phyloP scores from a whole-genome alignment of 1,284 basidiomycete species.

The Laetiporus sulphureus region DNA sequence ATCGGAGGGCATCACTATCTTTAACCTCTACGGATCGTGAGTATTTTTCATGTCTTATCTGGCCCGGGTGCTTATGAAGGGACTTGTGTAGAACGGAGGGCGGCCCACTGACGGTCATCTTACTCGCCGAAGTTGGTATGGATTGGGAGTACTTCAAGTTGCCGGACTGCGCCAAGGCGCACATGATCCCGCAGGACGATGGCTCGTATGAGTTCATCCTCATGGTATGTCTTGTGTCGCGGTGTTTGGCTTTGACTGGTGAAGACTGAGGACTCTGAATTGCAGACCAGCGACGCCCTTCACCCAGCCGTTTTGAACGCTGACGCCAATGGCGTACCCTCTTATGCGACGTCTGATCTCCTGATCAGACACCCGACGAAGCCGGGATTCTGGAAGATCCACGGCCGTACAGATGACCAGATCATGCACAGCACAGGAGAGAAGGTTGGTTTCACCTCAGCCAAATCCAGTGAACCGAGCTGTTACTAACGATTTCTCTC shows the following conservation, averaged over 20 bases:
- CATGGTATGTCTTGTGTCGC: no score
- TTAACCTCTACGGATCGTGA: slow-evolving; percentile 14
- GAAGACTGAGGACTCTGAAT: background rate
- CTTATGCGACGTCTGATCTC: slow-evolving; percentile 36
- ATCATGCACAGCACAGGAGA: slow-evolving; percentile 38
- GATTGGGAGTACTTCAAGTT: slow-evolving; percentile 16
- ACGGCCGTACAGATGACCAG: slow-evolving; percentile 44
- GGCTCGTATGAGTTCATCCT: slow-evolving; percentile 8
- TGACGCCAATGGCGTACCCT: slow-evolving; percentile 22
- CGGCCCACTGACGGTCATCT: slow-evolving; percentile 1
- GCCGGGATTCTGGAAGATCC: slow-evolving; percentile 35
- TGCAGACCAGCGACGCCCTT: slow-evolving; percentile 3
- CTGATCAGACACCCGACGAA: slow-evolving; percentile 39
- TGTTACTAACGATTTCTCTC: background rate
- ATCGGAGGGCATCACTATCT: slow-evolving; percentile 11
- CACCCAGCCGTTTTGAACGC: slow-evolving; percentile 24
- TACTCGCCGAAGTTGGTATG: slow-evolving; percentile 1
- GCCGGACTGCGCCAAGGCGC: background rate
- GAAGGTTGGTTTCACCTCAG: slow-evolving; percentile 18
- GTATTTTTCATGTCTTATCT: background rate
- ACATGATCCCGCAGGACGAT: slow-evolving; percentile 9
- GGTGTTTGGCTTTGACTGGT: background rate
- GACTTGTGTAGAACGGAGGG: slow-evolving; percentile 2
- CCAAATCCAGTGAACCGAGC: background rate
- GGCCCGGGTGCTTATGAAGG: background rate